A percentile compares a stretch with the other conserved stretches of the same genome.
Conservation (phyloP, 352 stramenopile species). For the Peronospora destructor region DNA sequence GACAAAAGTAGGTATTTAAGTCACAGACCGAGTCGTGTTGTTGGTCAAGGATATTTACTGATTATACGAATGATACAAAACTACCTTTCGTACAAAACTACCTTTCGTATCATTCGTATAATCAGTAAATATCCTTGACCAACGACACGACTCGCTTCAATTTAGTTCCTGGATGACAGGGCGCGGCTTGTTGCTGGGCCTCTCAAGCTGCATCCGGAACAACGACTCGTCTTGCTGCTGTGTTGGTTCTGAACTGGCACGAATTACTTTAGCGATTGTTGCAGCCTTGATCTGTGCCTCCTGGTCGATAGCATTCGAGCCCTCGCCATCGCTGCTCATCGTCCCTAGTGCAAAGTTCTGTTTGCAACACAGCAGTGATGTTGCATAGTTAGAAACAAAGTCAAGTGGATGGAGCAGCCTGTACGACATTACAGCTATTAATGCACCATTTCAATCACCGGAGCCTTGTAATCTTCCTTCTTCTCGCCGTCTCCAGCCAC, state of each 20-base stretch:
- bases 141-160: conserved; percentile 19
- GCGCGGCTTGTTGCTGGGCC: conserved; percentile 33
- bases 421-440: background rate
- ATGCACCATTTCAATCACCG: conserved; percentile 74
- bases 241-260: conserved; percentile 4
- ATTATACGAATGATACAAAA: too few species aligned
- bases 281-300: conserved; percentile 30
- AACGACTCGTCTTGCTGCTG: conserved; percentile 6
- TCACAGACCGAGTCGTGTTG: too few species aligned
- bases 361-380: background rate
- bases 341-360: conserved; percentile 74
- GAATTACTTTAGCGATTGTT: conserved; percentile 5
- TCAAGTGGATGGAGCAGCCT: background rate
- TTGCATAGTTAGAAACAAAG: background rate
- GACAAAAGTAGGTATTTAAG: conserved; percentile 10
- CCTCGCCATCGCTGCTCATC: conserved; percentile 36
- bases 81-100: too few species aligned
- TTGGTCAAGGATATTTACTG: too few species aligned
- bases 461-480: conserved; percentile 26
- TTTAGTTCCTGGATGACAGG: conserved; percentile 76
- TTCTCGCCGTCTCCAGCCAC: conserved; percentile 17
- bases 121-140: conserved; percentile 21
- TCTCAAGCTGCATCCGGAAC: conserved; percentile 35
- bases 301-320: conserved; percentile 13
- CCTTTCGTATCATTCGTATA: too few species aligned